phyloP scores from a whole-genome alignment of 768 basidiomycete species.

The Pleurotus giganteus region DNA sequence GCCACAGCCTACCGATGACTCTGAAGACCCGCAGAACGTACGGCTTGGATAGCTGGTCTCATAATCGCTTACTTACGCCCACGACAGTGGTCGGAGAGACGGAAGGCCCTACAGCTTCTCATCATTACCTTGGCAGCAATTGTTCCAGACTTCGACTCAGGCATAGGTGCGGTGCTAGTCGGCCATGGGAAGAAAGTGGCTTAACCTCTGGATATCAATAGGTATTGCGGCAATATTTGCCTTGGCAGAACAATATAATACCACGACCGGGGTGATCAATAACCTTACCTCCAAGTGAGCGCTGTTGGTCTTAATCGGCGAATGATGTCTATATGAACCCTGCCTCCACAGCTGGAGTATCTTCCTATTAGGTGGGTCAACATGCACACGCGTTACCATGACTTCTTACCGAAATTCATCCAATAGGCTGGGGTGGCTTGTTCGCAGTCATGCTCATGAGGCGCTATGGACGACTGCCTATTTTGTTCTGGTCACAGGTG shows the following conservation, averaged over 20 bases:
- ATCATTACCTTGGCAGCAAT: conserved; percentile 64
- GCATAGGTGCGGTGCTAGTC: conserved; percentile 43
- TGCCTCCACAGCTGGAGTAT: conserved; percentile 54
- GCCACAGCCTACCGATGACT: conserved; percentile 66
- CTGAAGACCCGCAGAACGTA: conserved; percentile 65
- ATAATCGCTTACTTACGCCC: not conserved
- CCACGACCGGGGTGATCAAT: conserved; percentile 57
- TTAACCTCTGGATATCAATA: conserved; percentile 21
- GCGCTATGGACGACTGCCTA: conserved; percentile 60
- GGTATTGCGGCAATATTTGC: conserved; percentile 64
- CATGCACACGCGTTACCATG: not conserved
- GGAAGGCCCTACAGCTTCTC: conserved; percentile 54
- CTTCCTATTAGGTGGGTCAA: conserved; percentile 48
- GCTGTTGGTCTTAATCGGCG: not conserved
- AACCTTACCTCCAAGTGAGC: conserved; percentile 56
- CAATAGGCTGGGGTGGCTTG: conserved; percentile 56
- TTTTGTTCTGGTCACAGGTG: conserved; percentile 73
- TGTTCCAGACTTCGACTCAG: conserved; percentile 67
- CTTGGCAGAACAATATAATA: conserved; percentile 52
- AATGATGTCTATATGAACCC: conserved; percentile 2
- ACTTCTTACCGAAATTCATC: conserved; percentile 7
- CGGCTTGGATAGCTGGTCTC: conserved; percentile 8
- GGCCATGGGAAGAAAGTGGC: not conserved
- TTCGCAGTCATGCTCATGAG: conserved; percentile 65
- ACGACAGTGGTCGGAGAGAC: conserved; percentile 45